Evolutionary conservation across 2,329 filamentous ascomycete genomes (phyloP).

Genomic region (Arthrobotrys iridis): DNA sequence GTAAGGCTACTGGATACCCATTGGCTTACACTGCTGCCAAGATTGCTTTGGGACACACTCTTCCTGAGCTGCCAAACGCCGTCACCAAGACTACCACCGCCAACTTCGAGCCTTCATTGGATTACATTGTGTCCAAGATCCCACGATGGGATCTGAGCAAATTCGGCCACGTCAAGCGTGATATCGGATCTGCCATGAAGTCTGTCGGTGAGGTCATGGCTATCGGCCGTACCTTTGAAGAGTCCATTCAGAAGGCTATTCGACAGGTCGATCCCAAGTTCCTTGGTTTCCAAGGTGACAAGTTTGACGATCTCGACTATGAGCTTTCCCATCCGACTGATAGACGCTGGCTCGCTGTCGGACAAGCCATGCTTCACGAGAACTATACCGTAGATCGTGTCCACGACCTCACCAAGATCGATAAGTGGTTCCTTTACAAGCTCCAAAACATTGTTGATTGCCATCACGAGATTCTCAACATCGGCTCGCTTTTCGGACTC

Average conservation of each 20-base stretch:
- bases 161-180: slow-evolving; percentile 98
- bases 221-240: slow-evolving; percentile 97
- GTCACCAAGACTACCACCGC: slow-evolving; percentile 98
- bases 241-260: slow-evolving; percentile 98
- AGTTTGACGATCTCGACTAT: slow-evolving; percentile 91
- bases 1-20: slow-evolving; percentile 97
- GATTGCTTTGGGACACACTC: slow-evolving; percentile 93
- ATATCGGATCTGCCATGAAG: slow-evolving; percentile 98
- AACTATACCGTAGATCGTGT: slow-evolving; percentile 91
- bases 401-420: slow-evolving; percentile 95
- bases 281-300: slow-evolving; percentile 91
- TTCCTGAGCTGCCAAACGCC: slow-evolving; percentile 95
- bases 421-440: slow-evolving; percentile 99
- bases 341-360: slow-evolving; percentile 95
- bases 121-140: slow-evolving; percentile 99
- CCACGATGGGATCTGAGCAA: slow-evolving; percentile 98
- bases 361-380: slow-evolving; percentile 97
- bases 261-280: slow-evolving; percentile 94
- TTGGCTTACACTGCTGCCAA: slow-evolving; percentile 97
- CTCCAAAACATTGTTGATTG: slow-evolving; percentile 96
- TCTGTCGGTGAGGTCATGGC: slow-evolving; percentile 99
- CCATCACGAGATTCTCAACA: slow-evolving; percentile 82
- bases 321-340: slow-evolving; percentile 93
- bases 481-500: slow-evolving; percentile 82
- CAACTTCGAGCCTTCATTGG: slow-evolving; percentile 96